A percentile compares a stretch with the other conserved stretches of the same genome.
Conservation (phyloP, 2,329 filamentous ascomycete genomes). For the Diaporthe sp. region DNA sequence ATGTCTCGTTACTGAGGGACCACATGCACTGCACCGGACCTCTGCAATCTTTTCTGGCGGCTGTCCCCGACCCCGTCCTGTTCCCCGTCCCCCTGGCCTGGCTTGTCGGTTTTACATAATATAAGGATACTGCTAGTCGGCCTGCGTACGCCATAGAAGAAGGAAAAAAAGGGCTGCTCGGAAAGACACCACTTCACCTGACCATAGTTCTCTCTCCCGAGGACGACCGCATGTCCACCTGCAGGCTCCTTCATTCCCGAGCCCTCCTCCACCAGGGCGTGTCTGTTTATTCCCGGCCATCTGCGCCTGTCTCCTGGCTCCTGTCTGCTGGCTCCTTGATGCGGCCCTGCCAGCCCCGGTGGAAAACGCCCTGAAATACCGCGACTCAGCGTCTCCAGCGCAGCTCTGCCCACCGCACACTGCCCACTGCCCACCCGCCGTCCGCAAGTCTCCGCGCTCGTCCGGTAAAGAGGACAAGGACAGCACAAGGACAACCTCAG, state of each 20-base stretch:
- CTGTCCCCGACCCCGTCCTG: constrained; percentile 12
- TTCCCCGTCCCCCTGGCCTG: constrained; percentile 11
- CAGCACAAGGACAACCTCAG: constrained; percentile 9
- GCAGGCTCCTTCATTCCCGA: constrained; percentile 16
- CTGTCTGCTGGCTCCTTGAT: constrained; percentile 28
- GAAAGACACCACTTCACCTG: constrained; percentile 4
- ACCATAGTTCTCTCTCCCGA: constrained; percentile 17
- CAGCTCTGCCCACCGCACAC: neutral
- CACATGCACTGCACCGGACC: constrained; percentile 3
- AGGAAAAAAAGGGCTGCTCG: neutral
- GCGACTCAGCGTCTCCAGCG: neutral
- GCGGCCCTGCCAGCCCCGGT: constrained; percentile 4
- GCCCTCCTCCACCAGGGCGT: constrained; percentile 1
- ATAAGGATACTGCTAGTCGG: constrained; percentile 19
- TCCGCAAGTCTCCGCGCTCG: constrained; percentile 18
- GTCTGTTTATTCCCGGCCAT: constrained; percentile 22
- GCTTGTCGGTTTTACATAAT: constrained; percentile 28
- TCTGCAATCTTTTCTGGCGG: constrained; percentile 24
- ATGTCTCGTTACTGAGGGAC: constrained; percentile 19
- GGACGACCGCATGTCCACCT: constrained; percentile 19
- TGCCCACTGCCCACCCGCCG: neutral
- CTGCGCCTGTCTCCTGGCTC: constrained; percentile 2
- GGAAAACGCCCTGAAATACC: constrained; percentile 11
- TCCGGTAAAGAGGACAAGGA: constrained; percentile 2
- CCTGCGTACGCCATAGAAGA: constrained; percentile 8